phyloP scores from a whole-genome alignment of 1,139 yeast species.

The Debaryomyces subglobosus region DNA sequence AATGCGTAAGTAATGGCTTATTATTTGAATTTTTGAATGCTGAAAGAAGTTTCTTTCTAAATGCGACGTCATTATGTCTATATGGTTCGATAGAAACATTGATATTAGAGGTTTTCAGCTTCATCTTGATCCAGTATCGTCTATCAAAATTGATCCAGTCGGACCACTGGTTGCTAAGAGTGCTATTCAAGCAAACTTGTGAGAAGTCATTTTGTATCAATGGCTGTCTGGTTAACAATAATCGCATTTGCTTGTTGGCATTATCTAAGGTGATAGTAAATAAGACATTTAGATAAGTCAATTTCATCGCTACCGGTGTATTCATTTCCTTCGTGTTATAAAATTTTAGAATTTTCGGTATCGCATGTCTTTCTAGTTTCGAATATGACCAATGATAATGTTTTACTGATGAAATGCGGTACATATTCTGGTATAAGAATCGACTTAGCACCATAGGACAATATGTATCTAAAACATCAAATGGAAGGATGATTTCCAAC shows the following conservation, averaged over 20 bases:
- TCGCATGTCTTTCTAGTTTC: slow-evolving; percentile 37
- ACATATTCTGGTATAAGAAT: slow-evolving; percentile 34
- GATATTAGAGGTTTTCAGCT: slow-evolving; percentile 8
- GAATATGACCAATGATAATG: slow-evolving; percentile 53
- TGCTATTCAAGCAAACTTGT: slow-evolving; percentile 6
- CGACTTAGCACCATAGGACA: slow-evolving; percentile 31
- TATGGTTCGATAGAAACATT: slow-evolving; percentile 24
- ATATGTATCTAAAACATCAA: slow-evolving; percentile 10
- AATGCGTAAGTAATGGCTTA: neutral
- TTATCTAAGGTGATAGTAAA: slow-evolving; percentile 18
- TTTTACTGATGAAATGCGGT: slow-evolving; percentile 40
- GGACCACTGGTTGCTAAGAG: slow-evolving; percentile 18
- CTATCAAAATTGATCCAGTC: slow-evolving; percentile 41
- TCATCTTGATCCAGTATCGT: slow-evolving; percentile 37
- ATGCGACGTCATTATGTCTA: slow-evolving; percentile 16
- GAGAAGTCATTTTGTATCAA: slow-evolving; percentile 21
- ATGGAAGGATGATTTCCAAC: slow-evolving; percentile 8
- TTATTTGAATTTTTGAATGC: neutral
- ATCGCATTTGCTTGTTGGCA: slow-evolving; percentile 10
- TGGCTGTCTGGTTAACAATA: slow-evolving; percentile 27
- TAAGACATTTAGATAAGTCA: slow-evolving; percentile 26
- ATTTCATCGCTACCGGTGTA: slow-evolving; percentile 9
- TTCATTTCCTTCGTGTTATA: neutral
- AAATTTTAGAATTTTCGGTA: slow-evolving; percentile 26
- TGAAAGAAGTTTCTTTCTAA: slow-evolving; percentile 9